Evolutionary conservation across 768 basidiomycete genomes (phyloP).

Genomic region (Leccinum subgranulosum): DNA sequence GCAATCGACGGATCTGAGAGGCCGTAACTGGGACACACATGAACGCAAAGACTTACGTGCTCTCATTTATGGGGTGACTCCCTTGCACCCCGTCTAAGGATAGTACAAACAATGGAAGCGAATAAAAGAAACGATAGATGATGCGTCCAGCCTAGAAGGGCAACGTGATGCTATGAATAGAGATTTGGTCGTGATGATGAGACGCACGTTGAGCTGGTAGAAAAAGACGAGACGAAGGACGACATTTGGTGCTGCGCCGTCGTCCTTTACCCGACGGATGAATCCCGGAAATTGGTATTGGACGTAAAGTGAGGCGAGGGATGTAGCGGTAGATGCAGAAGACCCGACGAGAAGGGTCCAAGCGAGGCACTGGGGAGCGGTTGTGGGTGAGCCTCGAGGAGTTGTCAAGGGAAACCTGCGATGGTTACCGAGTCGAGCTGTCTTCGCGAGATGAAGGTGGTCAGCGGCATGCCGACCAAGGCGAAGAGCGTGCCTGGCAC

Average conservation of each 20-base stretch:
- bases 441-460: conserved; percentile 55
- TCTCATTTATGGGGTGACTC: conserved; percentile 46
- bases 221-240: conserved; percentile 73
- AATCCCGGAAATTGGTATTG: conserved; percentile 69
- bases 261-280: conserved; percentile 64
- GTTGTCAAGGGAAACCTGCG: background rate
- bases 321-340: conserved; percentile 61
- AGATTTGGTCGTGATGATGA: background rate
- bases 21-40: background rate
- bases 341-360: conserved; percentile 79
- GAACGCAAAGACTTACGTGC: conserved; percentile 46
- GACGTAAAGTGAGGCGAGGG: conserved; percentile 68
- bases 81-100: conserved; percentile 61
- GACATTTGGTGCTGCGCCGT: conserved; percentile 71
- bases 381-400: conserved; percentile 16
- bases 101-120: conserved; percentile 63
- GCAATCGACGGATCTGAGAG: conserved; percentile 1
- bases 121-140: conserved; percentile 72
- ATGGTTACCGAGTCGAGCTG: conserved; percentile 53
- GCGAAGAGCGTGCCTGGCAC: conserved; percentile 58
- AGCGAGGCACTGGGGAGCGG: conserved; percentile 51
- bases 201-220: conserved; percentile 72
- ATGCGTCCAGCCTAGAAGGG: conserved; percentile 58
- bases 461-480: conserved; percentile 69
- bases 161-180: background rate